A percentile compares a stretch with the other conserved stretches of the same genome.
These are phyloP conservation scores for Nicotiana attenuata DNA, from an alignment of 257 asterid species.

Conservation along the genomic window DNA sequence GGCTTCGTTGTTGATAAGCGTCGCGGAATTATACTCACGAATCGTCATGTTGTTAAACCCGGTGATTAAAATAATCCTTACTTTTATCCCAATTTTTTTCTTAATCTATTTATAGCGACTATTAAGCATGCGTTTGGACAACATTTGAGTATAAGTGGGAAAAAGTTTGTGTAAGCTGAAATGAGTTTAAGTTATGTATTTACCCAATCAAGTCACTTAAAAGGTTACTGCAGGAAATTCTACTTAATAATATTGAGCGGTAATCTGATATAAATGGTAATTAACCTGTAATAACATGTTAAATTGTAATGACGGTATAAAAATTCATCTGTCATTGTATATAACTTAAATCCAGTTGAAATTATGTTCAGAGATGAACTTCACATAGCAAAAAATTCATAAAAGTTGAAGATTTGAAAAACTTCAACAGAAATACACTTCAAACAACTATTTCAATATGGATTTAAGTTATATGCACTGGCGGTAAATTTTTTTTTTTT, in stretches of 20 bases:
- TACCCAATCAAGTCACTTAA: too few relatives aligned
- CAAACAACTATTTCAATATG: not conserved
- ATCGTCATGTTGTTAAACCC: constrained; percentile 95
- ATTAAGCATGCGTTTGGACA: not conserved
- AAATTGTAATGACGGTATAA: too few relatives aligned
- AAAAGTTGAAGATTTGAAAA: not conserved
- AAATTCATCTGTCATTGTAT: too few relatives aligned
- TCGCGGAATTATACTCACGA: constrained; percentile 93
- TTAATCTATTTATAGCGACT: not conserved
- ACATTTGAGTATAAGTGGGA: not conserved
- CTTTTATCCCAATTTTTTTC: not conserved
- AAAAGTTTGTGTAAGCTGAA: not conserved
- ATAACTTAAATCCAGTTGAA: too few relatives aligned
- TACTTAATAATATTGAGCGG: too few relatives aligned
- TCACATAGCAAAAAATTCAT: not conserved
- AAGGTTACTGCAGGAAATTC: too few relatives aligned
- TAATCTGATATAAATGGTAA: too few relatives aligned
- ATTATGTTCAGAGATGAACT: not conserved
- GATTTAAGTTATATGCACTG: too few relatives aligned
- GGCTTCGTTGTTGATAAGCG: constrained; percentile 91
- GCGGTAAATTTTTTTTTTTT: too few relatives aligned
- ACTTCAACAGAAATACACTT: not conserved
- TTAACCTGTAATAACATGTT: too few relatives aligned
- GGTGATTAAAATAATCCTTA: constrained; percentile 28
- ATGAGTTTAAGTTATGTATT: not conserved